Evolutionary conservation across 257 asterid genomes (phyloP).

Genomic region (Gentiana straminea): DNA sequence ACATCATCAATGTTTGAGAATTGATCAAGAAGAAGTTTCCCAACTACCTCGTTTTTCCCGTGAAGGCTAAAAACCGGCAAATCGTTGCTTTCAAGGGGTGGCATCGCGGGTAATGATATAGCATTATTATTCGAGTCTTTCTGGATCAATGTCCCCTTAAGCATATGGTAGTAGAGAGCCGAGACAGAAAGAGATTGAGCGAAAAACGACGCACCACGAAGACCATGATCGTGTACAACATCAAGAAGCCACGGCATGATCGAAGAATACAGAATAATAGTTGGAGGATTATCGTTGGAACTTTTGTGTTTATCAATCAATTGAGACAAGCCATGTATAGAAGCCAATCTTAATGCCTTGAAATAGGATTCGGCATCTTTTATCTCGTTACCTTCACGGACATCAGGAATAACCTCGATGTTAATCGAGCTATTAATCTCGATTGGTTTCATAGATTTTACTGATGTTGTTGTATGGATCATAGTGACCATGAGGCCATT

Average conservation of each 20-base stretch:
- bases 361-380: constrained; percentile 7
- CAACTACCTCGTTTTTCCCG: background rate
- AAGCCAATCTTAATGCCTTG: background rate
- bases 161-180: constrained; percentile 21
- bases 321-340: constrained; percentile 1
- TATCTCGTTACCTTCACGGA: constrained; percentile 7
- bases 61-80: constrained; percentile 6
- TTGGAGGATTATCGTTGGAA: background rate
- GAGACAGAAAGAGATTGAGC: constrained; percentile 16
- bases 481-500: constrained; percentile 26
- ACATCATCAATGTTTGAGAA: constrained; percentile 21
- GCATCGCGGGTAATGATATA: constrained; percentile 13
- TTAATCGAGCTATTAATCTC: background rate
- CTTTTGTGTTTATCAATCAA: constrained; percentile 10
- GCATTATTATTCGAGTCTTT: background rate
- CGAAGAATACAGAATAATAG: constrained; percentile 7
- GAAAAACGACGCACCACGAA: constrained; percentile 9
- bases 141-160: constrained; percentile 2
- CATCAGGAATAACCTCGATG: constrained; percentile 22
- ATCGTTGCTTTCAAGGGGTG: constrained; percentile 17
- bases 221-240: constrained; percentile 7
- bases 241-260: constrained; percentile 11
- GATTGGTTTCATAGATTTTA: constrained; percentile 1
- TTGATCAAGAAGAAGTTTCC: constrained; percentile 3
- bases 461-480: constrained; percentile 11